Evolutionary conservation across 495 filamentous ascomycete species (phyloP), one percentile per base, ranked within the genome.

Genomic region (Neurospora tetrasperma): DNA sequence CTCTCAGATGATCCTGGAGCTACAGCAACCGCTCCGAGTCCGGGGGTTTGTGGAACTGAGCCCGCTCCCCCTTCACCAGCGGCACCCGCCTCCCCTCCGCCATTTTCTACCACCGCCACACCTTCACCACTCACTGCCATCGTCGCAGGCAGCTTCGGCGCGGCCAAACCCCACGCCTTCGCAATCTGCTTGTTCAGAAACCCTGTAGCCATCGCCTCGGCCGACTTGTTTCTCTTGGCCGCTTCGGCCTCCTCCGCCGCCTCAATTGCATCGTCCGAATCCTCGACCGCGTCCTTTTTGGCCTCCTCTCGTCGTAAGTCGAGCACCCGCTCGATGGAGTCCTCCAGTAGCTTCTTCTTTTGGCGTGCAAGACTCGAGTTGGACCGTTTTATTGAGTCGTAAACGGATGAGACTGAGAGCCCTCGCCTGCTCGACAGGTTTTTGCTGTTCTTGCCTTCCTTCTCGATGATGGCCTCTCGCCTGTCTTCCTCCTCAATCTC

Each of bases 261-360:
- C 62, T 91, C 89, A 71, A 91, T 87, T 42, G 88, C 87, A 8
- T 89, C 91, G 74, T 92, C 90, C 43, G 91, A 76, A 69, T 82
- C 84, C 9, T 78, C 82, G 46, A 86, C 84, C n/a, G 86, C 88
- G 72, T 86, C 84, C 38, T 85, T 83, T 70, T 85, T 85, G 69
- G 83, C 76, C 71, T 96, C 92, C 73, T 89, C 86, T 69, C 88
- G 89, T 12, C 97, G 78, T 16, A 95, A 89, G 31, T 88, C 88
- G 40, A 99, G 84, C 2, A 96, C 92, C 27, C 93, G 85, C 77
- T 97, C 94, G 74, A 98, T 92, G 68, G 93, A 92, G 76, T 94
- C 90, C 79, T 97, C 92, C 16, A 99, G 82, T 16, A 90, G 83
- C 71, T 88, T 89, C 81, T 96, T 97, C 8, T 91, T 92, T 75